These are phyloP conservation scores for Ilex aquifolium DNA, from an alignment of 257 asterid species.

Conservation along the genomic window DNA sequence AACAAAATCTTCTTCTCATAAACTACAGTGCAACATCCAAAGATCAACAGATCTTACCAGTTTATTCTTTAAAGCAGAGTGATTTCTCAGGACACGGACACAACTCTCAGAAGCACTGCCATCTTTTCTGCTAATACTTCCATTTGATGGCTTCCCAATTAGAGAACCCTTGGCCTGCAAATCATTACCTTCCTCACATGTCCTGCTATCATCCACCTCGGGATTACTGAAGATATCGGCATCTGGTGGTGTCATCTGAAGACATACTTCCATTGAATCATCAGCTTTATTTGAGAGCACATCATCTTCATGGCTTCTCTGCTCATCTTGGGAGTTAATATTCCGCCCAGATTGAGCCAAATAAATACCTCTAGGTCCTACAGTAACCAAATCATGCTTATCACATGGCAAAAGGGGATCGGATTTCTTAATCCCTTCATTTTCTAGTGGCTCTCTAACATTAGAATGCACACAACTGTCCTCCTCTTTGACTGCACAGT, in stretches of 20 bases:
- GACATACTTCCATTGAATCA: slow-evolving; percentile 22
- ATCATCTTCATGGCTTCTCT: slow-evolving; percentile 9
- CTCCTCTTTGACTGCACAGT: slow-evolving; percentile 8
- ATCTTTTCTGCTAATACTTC: slow-evolving; percentile 10
- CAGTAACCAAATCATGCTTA: slow-evolving; percentile 14
- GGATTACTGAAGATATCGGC: slow-evolving; percentile 28
- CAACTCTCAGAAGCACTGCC: neutral
- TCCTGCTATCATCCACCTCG: slow-evolving; percentile 8
- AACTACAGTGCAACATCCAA: neutral
- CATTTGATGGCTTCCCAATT: slow-evolving; percentile 16
- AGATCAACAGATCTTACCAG: slow-evolving; percentile 25
- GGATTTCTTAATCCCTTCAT: slow-evolving; percentile 11
- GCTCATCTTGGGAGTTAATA: slow-evolving; percentile 3
- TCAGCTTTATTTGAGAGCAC: slow-evolving; percentile 12
- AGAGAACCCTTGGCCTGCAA: slow-evolving; percentile 11
- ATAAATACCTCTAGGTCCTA: neutral
- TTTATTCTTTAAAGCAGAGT: slow-evolving; percentile 21
- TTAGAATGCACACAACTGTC: slow-evolving; percentile 8
- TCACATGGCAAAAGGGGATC: slow-evolving; percentile 7
- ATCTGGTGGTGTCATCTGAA: slow-evolving; percentile 67
- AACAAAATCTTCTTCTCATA: neutral
- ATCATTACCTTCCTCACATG: slow-evolving; percentile 13
- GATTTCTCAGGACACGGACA: slow-evolving; percentile 25
- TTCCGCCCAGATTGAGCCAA: slow-evolving; percentile 9
- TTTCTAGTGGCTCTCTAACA: slow-evolving; percentile 8